Evolutionary conservation across 1,284 basidiomycete genomes (phyloP).

Genomic region (Marasmius tenuissimus): DNA sequence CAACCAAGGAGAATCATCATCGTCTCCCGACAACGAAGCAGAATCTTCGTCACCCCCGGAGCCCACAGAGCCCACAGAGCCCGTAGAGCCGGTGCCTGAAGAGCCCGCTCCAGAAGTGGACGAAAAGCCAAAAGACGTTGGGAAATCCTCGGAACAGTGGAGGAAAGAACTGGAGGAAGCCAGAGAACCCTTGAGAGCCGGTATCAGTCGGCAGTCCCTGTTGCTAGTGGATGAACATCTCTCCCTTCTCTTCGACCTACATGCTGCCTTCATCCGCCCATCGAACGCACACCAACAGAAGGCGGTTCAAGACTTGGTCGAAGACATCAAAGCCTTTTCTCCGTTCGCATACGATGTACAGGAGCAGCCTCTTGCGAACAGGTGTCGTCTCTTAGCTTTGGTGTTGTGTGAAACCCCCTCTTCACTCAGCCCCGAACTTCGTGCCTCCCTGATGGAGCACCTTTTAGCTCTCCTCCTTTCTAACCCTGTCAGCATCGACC

Average conservation of each 20-base stretch:
- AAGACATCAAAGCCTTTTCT: constrained; percentile 72
- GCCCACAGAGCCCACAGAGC: constrained; percentile 20
- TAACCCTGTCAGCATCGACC: constrained; percentile 48
- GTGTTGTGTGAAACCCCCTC: constrained; percentile 76
- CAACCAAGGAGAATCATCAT: constrained; percentile 8
- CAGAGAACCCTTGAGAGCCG: constrained; percentile 66
- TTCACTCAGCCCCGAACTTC: constrained; percentile 49
- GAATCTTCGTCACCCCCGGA: constrained; percentile 19
- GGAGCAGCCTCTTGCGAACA: constrained; percentile 75
- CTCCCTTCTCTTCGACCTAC: constrained; percentile 88
- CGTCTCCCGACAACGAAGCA: constrained; percentile 6
- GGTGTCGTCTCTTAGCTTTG: constrained; percentile 85
- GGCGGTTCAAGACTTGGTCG: constrained; percentile 65
- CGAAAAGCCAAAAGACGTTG: constrained; percentile 7
- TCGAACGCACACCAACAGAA: constrained; percentile 59
- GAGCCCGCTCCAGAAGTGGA: neutral
- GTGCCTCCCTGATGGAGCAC: constrained; percentile 60
- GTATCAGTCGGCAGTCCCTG: constrained; percentile 71
- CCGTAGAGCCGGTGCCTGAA: neutral
- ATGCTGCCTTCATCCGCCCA: constrained; percentile 73
- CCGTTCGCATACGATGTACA: constrained; percentile 63
- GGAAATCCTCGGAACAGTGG: constrained; percentile 51
- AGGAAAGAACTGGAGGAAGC: constrained; percentile 62
- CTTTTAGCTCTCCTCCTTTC: constrained; percentile 67
- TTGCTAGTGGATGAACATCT: constrained; percentile 85